Base-by-base conservation (phyloP, 305 asterid genomes). In the Fraxinus angustifolia region DNA sequence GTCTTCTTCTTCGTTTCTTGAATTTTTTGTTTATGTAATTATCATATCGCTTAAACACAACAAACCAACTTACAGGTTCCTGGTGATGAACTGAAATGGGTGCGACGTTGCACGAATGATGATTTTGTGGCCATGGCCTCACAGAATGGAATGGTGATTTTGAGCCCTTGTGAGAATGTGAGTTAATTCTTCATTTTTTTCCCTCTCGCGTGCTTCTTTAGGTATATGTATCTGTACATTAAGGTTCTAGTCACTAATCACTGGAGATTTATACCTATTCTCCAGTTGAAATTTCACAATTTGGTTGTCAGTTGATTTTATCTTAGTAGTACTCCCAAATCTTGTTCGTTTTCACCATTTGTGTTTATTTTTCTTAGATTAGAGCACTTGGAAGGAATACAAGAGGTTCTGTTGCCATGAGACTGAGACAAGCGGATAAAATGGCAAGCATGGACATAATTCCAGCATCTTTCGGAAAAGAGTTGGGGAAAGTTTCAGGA, bases 121-220 rank as follows among this genome's bases (percentile, higher is more conserved):
- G 97, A 93, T 87, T 90, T 82, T 87, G 97, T 94, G 82, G 98
- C 97, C 70, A 96, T 96, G 98, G 98, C 99, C 76, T 96, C 99
- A 26, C 98, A 90, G 53, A 94, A 93, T 74, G 99, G 98, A 82
- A 87, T 90, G 95, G 99, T 94, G 85, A 91, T 89, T 70, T 84
- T 94, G 90, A 81, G 92, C 79, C 87, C 97, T 76, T 93, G 98
- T 81, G 96, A 86, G 73, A 88, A 84, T 80, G 99, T 94, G 89
- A 89, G 95, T 83, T 80, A 21, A 53, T 75, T 33, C 58, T 30
- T 75, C 77, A 8, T 78, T 2, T 53, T 74, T 79, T 75, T 33
- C 30, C 30, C 16, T 36, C 70, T 16, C 56, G 6, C 8, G 35
- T 70, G n/a, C 48, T 75, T 53, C 40, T 31, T 71, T 79, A 62